These are phyloP conservation scores for Sherardia arvensis DNA, from an alignment of 257 asterid genomes.

Conservation along the genomic window DNA sequence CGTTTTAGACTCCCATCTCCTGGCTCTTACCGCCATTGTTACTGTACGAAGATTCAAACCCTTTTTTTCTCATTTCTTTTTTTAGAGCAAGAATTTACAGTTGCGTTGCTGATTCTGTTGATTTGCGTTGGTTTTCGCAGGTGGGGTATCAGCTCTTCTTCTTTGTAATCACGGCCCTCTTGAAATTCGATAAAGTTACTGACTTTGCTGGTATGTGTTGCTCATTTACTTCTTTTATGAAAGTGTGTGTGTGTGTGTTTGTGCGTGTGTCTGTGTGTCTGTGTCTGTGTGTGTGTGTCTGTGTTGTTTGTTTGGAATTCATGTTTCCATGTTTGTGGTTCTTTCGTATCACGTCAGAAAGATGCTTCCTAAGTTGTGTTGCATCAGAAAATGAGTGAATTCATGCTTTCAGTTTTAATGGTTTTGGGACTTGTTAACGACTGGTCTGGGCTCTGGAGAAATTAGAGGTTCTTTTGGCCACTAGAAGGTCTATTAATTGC, in stretches of 20 bases:
- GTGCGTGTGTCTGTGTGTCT: background rate
- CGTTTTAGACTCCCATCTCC: constrained; percentile 70
- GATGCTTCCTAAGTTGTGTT: background rate
- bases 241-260: background rate
- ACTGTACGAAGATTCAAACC: constrained; percentile 35
- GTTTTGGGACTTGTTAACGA: background rate
- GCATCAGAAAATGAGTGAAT: background rate
- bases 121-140: constrained; percentile 38
- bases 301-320: background rate
- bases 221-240: background rate
- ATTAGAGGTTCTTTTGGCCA: background rate
- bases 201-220: constrained; percentile 73
- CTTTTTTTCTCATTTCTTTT: background rate
- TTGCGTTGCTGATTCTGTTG: background rate
- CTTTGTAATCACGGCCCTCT: constrained; percentile 81
- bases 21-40: constrained; percentile 89
- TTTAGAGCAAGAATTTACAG: background rate
- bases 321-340: background rate
- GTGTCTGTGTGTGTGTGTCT: background rate
- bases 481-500: background rate
- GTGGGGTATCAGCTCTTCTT: constrained; percentile 73
- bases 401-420: background rate
- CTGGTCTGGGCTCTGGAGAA: background rate
- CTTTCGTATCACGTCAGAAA: background rate
- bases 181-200: constrained; percentile 84